Evolutionary conservation across 495 filamentous ascomycete genomes (phyloP).

Genomic region (Xylaria scruposa): DNA sequence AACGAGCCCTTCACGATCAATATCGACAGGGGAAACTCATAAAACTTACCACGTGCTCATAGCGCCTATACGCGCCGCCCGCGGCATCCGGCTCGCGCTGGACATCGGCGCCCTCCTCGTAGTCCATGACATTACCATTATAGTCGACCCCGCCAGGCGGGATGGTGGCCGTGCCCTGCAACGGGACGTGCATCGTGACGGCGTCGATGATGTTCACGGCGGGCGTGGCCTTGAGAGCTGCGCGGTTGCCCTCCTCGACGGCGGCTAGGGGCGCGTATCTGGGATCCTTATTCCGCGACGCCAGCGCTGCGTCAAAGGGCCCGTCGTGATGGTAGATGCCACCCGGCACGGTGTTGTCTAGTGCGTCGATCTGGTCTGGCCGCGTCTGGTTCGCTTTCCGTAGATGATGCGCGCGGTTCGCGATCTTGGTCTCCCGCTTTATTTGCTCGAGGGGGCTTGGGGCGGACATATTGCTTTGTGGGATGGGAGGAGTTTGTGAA

Average conservation of each 20-base stretch:
- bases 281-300: constrained; percentile 70
- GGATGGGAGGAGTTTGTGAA: not conserved
- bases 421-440: constrained; percentile 62
- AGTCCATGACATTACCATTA: constrained; percentile 73
- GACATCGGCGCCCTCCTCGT: constrained; percentile 86
- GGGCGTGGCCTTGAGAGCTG: constrained; percentile 85
- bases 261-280: constrained; percentile 78
- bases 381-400: constrained; percentile 68
- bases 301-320: constrained; percentile 84
- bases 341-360: constrained; percentile 66
- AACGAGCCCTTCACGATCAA: not conserved
- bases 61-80: constrained; percentile 70
- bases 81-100: constrained; percentile 70
- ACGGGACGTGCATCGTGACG: constrained; percentile 74
- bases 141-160: constrained; percentile 73
- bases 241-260: constrained; percentile 71
- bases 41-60: constrained; percentile 67
- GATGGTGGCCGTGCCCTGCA: constrained; percentile 81
- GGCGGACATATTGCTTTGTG: constrained; percentile 1
- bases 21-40: not conserved
- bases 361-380: constrained; percentile 79
- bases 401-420: constrained; percentile 67
- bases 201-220: constrained; percentile 78
- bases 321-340: constrained; percentile 87
- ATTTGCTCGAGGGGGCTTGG: constrained; percentile 44